Percentiles rank a stretch among this genome's conserved stretches.
Evolutionary conservation across 1,284 basidiomycete species (phyloP).

Genomic region (Austropuccinia psidii): DNA sequence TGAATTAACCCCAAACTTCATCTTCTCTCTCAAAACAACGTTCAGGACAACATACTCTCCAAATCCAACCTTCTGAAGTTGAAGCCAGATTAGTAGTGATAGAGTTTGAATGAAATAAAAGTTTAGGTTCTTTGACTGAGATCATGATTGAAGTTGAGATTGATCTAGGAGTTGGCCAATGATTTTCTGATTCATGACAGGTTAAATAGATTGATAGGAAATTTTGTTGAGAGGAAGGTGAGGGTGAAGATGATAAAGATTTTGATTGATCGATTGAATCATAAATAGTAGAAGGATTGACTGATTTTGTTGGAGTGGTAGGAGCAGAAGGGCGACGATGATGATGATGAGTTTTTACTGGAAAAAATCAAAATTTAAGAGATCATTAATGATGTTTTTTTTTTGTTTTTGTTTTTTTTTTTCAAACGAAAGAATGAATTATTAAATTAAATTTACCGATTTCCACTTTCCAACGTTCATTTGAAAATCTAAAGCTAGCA

Average conservation of each 20-base stretch:
- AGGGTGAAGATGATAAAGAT: not conserved
- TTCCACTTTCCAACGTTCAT: constrained; percentile 28
- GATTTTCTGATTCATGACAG: constrained; percentile 16
- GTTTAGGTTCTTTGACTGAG: constrained; percentile 18
- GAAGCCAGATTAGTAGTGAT: constrained; percentile 22
- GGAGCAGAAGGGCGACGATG: constrained; percentile 14
- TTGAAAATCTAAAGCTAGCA: constrained; percentile 4
- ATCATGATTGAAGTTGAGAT: constrained; percentile 26
- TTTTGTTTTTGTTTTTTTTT: not conserved
- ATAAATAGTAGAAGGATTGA: not conserved
- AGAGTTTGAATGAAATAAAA: constrained; percentile 3
- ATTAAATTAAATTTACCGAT: not conserved
- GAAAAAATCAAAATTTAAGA: not conserved
- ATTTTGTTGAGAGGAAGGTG: not conserved
- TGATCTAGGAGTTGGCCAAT: constrained; percentile 15
- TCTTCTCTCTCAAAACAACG: constrained; percentile 25
- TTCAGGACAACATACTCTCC: not conserved
- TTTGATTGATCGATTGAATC: not conserved
- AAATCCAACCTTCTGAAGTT: constrained; percentile 20
- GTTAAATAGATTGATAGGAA: constrained; percentile 16
- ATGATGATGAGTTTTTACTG: constrained; percentile 13
- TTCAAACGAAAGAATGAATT: not conserved
- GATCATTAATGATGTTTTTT: not conserved
- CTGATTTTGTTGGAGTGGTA: constrained; percentile 8
- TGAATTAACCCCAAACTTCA: constrained; percentile 20